Evolutionary conservation across 768 basidiomycete species (phyloP).

Genomic region (Mycena galopus): DNA sequence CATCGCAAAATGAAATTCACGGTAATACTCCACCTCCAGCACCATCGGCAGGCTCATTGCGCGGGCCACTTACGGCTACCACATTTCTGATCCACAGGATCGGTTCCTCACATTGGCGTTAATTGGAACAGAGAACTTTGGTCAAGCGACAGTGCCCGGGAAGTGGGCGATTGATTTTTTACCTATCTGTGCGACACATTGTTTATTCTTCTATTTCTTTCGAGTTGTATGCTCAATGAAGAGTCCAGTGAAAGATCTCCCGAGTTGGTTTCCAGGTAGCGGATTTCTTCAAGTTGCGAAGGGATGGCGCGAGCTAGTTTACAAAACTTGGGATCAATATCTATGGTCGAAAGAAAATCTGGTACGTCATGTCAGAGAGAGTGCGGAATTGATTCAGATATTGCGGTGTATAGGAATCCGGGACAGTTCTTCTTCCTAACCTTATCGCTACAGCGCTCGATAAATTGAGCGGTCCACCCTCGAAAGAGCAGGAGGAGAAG

Average conservation of each 20-base stretch:
- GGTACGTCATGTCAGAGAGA: neutral
- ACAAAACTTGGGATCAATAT: neutral
- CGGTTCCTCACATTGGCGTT: constrained; percentile 48
- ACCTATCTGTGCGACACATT: neutral
- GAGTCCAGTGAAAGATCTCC: constrained; percentile 7
- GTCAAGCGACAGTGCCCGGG: constrained; percentile 47
- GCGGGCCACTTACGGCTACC: constrained; percentile 3
- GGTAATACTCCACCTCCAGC: neutral
- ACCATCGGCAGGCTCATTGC: constrained; percentile 7
- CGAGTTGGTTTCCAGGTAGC: constrained; percentile 11
- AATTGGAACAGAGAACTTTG: constrained; percentile 49
- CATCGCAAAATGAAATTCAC: too few relatives aligned
- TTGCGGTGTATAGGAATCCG: neutral
- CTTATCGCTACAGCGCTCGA: neutral
- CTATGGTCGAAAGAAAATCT: constrained; percentile 20
- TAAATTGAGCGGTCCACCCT: neutral
- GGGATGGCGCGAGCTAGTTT: neutral
- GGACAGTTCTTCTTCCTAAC: constrained; percentile 6
- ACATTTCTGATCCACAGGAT: constrained; percentile 28
- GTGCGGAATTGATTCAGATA: too few relatives aligned
- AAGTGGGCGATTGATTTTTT: constrained; percentile 52
- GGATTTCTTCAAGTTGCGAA: neutral
- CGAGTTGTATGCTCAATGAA: too few relatives aligned
- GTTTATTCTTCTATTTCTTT: neutral
- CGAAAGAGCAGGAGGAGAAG: neutral